Base-by-base conservation (phyloP, 441 rosid genomes). In the Hura crepitans region DNA sequence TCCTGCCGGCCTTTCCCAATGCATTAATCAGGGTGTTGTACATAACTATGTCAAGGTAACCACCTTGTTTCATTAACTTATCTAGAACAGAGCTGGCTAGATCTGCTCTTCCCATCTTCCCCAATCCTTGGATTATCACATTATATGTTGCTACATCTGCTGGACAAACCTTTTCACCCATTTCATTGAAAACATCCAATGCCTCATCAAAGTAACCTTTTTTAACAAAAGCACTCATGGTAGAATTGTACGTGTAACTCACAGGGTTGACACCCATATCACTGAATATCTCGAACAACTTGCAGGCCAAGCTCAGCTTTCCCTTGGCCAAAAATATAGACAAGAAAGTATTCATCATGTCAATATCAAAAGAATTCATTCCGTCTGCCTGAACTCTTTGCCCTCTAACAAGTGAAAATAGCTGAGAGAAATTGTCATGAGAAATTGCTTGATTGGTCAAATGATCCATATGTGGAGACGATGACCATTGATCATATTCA, bases 51-150 rank as follows among this genome's bases (percentile, higher is more conserved):
- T 91, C 97, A 45, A 93, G 84, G 74, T 82, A 88, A 22, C 96
- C 97, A 47, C 98, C 98, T 23, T 84, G 84, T 78, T 81, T 79
- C 72, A 83, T 79, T 66, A 93, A 80, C 78, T 82, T 88, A 30
- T 89, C 92, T 10, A 88, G 84, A 73, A 89, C 81, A 0, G 84
- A 81, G 42, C 88, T 81, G 0, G 97, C 97, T 63, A 91, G 75
- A 71, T 91, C 95, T 0, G 96, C 96, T 69, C 90, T 87, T 61
- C 96, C 96, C 85, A 83, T 83, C 85, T 87, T 89, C 46, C 98
- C 89, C 25, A 91, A 72, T 20, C 98, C 92, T 73, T 88, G 98
- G 74, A 91, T 87, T 75, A 91, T 82, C 65, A 85, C 78, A 69
- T 89, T 93, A 82, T 89, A 93, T 27, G 96, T 91, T 65, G 91